phyloP scores from a whole-genome alignment of 1,139 yeast genomes.

The Yamadazyma aaseri region DNA sequence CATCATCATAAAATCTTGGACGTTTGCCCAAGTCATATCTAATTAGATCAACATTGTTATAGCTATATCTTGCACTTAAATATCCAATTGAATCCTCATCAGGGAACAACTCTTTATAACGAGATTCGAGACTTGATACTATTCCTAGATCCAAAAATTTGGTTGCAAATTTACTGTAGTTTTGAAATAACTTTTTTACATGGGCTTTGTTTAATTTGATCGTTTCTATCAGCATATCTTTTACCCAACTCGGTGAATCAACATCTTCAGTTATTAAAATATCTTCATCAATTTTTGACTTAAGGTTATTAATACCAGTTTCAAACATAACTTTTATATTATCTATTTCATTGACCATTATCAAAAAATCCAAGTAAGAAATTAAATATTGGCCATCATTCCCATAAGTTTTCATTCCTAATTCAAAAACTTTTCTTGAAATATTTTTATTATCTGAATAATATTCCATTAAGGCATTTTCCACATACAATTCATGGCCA shows the following conservation, averaged over 20 bases:
- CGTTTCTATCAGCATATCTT: conserved; percentile 23
- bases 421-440: conserved; percentile 75
- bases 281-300: conserved; percentile 34
- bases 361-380: conserved; percentile 71
- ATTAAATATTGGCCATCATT: conserved; percentile 61
- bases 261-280: conserved; percentile 17
- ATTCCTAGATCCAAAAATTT: conserved; percentile 67
- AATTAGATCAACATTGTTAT: conserved; percentile 43
- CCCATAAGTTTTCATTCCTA: conserved; percentile 67
- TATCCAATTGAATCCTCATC: conserved; percentile 47
- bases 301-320: conserved; percentile 38
- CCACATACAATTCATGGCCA: conserved; percentile 76
- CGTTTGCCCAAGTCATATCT: conserved; percentile 41
- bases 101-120: conserved; percentile 68
- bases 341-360: conserved; percentile 71
- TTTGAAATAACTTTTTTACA: conserved; percentile 23
- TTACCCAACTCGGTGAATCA: conserved; percentile 20
- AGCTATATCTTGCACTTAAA: conserved; percentile 46
- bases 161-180: conserved; percentile 31
- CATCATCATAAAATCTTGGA: conserved; percentile 5
- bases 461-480: conserved; percentile 81
- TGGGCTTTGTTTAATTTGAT: conserved; percentile 24
- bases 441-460: conserved; percentile 64
- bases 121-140: conserved; percentile 61
- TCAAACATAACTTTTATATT: conserved; percentile 85